Evolutionary conservation across 176 grass and related monocot species (phyloP).

Genomic region (Oryza rufipogon): DNA sequence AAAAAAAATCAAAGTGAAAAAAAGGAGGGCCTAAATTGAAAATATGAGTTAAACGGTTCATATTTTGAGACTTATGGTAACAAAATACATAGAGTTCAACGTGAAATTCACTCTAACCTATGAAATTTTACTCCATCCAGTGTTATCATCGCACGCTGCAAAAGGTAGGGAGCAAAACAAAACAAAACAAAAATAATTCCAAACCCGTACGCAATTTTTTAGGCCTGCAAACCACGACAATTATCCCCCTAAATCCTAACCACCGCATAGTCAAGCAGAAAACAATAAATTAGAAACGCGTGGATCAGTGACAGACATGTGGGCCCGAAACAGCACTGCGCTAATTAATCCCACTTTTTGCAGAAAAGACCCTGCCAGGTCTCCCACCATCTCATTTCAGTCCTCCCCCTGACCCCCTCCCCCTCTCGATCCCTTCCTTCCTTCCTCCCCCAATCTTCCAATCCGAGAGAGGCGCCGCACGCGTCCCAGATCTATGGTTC

Average conservation of each 20-base stretch:
- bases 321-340: not conserved
- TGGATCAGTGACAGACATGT: not conserved
- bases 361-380: not conserved
- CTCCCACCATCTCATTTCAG: not conserved
- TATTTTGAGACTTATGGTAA: too few relatives aligned
- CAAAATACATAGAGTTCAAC: too few relatives aligned
- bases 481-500: conserved; percentile 19
- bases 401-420: not conserved
- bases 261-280: not conserved
- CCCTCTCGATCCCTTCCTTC: not conserved
- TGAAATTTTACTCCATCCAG: too few relatives aligned
- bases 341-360: conserved; percentile 3
- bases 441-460: conserved; percentile 6
- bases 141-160: too few relatives aligned
- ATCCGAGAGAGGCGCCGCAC: not conserved
- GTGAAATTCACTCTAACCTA: too few relatives aligned
- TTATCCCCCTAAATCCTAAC: conserved; percentile 5
- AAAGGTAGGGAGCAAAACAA: too few relatives aligned
- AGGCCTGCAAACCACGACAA: not conserved
- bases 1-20: too few relatives aligned
- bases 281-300: not conserved
- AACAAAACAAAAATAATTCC: not conserved
- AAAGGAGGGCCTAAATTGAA: too few relatives aligned
- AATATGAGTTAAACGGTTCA: too few relatives aligned
- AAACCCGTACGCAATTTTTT: not conserved